Percentiles rank a stretch among this genome's conserved stretches.
These are phyloP conservation scores for Apiospora saccharicola DNA, from an alignment of 2,329 filamentous ascomycete species.

Conservation along the genomic window DNA sequence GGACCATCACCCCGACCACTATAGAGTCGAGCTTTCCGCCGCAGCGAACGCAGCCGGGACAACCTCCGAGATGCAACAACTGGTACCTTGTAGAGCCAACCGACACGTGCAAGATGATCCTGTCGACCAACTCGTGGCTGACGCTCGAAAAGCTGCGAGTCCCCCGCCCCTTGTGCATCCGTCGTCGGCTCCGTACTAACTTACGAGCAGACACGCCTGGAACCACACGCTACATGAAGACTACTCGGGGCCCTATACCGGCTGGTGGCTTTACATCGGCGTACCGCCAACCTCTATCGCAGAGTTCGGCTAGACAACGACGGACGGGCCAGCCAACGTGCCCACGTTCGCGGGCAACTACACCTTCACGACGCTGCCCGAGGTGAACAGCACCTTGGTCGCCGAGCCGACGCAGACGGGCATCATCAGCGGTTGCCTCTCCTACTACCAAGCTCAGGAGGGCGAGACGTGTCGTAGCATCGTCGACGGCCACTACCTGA, in stretches of 20 bases:
- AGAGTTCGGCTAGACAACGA: constrained; percentile 10
- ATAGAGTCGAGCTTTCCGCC: constrained; percentile 12
- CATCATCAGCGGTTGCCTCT: not conserved
- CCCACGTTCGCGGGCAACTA: constrained; percentile 21
- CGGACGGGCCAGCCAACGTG: not conserved
- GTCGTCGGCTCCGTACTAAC: not conserved
- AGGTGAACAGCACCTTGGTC: not conserved
- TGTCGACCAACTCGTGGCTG: constrained; percentile 25
- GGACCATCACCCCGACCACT: constrained; percentile 9
- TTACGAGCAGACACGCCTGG: constrained; percentile 22
- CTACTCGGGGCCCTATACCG: constrained; percentile 29
- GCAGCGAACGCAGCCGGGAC: constrained; percentile 21
- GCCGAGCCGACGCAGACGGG: constrained; percentile 13
- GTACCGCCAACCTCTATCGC: constrained; percentile 21
- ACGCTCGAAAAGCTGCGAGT: constrained; percentile 11
- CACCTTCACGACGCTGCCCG: constrained; percentile 20
- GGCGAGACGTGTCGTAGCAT: constrained; percentile 29
- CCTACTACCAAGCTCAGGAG: constrained; percentile 27
- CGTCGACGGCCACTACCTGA: constrained; percentile 28
- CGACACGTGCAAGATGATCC: constrained; percentile 20
- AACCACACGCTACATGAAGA: constrained; percentile 28
- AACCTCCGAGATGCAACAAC: constrained; percentile 26
- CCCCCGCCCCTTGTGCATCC: not conserved
- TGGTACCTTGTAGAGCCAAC: constrained; percentile 22
- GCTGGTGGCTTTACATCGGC: constrained; percentile 31